Evolutionary conservation across 257 asterid species (phyloP), one percentile per base, ranked within the genome.

Genomic region (Apocynum venetum): DNA sequence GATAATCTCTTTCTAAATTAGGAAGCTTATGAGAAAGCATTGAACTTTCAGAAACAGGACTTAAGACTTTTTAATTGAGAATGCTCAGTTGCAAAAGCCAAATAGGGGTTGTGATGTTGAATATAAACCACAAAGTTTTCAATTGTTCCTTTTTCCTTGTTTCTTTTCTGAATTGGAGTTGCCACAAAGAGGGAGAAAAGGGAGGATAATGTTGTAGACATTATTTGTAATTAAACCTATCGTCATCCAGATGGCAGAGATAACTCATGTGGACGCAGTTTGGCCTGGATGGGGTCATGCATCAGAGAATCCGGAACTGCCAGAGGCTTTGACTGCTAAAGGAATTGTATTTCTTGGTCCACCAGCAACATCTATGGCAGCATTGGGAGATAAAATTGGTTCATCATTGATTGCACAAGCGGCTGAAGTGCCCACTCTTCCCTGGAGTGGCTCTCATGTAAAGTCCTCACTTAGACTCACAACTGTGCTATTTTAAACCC

Each of bases 271-370:
- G 4, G 97, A 91, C 88, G 99, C 99, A 56, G 99, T 96, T 78
- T 96, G 99, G 99, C 99, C 99, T 87, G 99, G 99, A 78, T 96
- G 99, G 99, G 99, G 99, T 78, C 99, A 96, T 83, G 99, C 99
- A 75, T 96, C 99, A 47, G 99, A 96, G 86, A 93, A 88, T 86
- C 99, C 99, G 43, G 99, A 91, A 85, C 90, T 93, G 70, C 98
- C 99, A 14, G 99, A 91, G 80, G 98, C 98, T 80, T 86, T 96
- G 82, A 76, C 82, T 76, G 93, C 89, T 72, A 96, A 93, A 86
- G 97, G 91, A 55, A 88, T 96, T 44, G 78, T 93, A 80, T 96
- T 96, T 91, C 93, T 96, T 69, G 99, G 98, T 67, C 98, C 98
- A 14, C 98, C 98, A 35, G 89, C 97, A 80, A 74, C 86, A 48